Base-by-base conservation (phyloP, 2,329 filamentous ascomycete species). In the Chrysoporthe deuterocubensis region DNA sequence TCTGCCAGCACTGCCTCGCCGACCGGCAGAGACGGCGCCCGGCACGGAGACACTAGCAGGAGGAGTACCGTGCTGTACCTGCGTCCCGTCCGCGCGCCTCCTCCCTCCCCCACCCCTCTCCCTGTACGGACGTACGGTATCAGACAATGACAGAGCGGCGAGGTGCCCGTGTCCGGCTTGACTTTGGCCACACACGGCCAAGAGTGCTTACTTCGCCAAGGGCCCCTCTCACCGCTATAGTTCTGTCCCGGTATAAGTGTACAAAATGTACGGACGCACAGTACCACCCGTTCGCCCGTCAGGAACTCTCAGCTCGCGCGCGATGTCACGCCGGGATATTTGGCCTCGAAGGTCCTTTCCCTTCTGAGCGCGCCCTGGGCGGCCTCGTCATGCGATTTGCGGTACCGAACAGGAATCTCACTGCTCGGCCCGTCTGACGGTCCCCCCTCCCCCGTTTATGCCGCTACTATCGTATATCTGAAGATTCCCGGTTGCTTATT, bases 371-470 rank as follows among this genome's bases (percentile, higher is more conserved):
- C 21, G 16, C 14, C 26, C 26, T 21, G 21, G 26, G 32, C 50
- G 21, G 8, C 48, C 48, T 52, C 48, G 50, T 26, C 50, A 34
- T 54, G 26, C 50, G 26, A 7, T 14, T 54, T 7, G 26, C 50
- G 54, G 54, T 37, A 57, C 32, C 34, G 54, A 57, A 16, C 16
- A 57, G 54, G 34, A 40, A 18, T n/a, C 32, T 57, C 54, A 40
- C 34, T 40, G 54, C 54, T 57, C 54, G 54, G 54, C 54, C 54
- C 54, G 54, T 57, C 54, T 57, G 54, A 57, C 54, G n/a, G 34
- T 18, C 9, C 52, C 34, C 54, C 9, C 32, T 8, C 16, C 34
- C 50, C 50, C n/a, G 8, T 26, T 26, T 26, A 26, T 26, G 11
- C 34, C 18, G 1, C 54, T 11, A n/a, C n/a, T 21, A 14, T 37